Percentiles rank a stretch among this genome's conserved stretches.
Evolutionary conservation across 2,329 filamentous ascomycete genomes (phyloP).

Genomic region (Hypoxylon rubiginosum): DNA sequence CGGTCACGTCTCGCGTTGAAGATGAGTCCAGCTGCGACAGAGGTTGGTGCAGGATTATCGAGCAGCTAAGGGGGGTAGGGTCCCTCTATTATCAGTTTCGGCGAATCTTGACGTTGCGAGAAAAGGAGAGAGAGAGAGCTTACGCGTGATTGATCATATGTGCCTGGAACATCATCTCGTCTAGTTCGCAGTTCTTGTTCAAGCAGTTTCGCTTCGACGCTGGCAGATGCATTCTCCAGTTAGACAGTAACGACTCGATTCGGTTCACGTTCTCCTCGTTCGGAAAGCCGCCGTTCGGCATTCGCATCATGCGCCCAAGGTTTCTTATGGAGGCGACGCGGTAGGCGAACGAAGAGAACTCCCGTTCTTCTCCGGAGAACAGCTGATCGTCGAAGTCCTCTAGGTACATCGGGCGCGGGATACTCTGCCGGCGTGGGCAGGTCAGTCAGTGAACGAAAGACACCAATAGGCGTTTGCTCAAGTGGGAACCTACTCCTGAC

Average conservation of each 20-base stretch:
- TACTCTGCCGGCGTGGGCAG: slow-evolving; percentile 57
- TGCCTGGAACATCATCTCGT: slow-evolving; percentile 93
- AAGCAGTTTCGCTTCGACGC: slow-evolving; percentile 77
- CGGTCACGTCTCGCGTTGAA: slow-evolving; percentile 70
- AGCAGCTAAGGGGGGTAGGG: slow-evolving; percentile 63
- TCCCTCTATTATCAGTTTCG: slow-evolving; percentile 13
- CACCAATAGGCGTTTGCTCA: neutral
- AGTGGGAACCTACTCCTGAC: slow-evolving; percentile 62
- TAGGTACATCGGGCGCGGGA: slow-evolving; percentile 72
- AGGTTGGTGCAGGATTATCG: slow-evolving; percentile 84
- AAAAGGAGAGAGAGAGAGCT: slow-evolving; percentile 44
- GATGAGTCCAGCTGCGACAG: slow-evolving; percentile 79
- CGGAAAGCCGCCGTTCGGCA: slow-evolving; percentile 64
- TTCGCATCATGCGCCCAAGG: slow-evolving; percentile 79
- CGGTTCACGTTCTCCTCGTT: slow-evolving; percentile 66
- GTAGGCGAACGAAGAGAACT: slow-evolving; percentile 88
- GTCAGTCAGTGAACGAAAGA: slow-evolving; percentile 21
- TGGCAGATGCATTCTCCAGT: slow-evolving; percentile 86
- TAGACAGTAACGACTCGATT: slow-evolving; percentile 69
- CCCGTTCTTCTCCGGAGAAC: slow-evolving; percentile 77
- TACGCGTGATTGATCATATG: slow-evolving; percentile 79
- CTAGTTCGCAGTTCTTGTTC: slow-evolving; percentile 76
- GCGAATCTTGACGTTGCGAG: neutral
- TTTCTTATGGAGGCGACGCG: slow-evolving; percentile 85
- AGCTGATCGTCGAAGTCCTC: slow-evolving; percentile 81